Evolutionary conservation across 2,329 filamentous ascomycete species (phyloP).

Genomic region (Sphaerulina populicola): DNA sequence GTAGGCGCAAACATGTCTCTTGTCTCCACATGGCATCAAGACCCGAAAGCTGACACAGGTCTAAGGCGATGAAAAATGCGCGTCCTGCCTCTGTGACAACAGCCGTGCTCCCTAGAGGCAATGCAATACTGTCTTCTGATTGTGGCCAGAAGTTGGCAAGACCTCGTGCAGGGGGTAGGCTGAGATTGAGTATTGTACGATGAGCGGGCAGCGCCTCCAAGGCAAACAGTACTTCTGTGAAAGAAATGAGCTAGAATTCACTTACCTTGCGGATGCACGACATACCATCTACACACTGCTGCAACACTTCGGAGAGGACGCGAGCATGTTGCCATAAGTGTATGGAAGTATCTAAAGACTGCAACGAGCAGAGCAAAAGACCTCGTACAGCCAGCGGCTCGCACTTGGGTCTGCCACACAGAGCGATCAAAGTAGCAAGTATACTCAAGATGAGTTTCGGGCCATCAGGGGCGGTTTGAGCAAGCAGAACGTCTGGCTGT

Average conservation of each 20-base stretch:
- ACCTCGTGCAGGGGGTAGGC: slow-evolving; percentile 36
- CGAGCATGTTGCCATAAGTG: slow-evolving; percentile 33
- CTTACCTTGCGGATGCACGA: slow-evolving; percentile 18
- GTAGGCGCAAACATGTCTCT: slow-evolving; percentile 20
- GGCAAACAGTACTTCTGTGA: slow-evolving; percentile 40
- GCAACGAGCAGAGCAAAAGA: slow-evolving; percentile 35
- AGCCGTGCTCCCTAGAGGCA: slow-evolving; percentile 36
- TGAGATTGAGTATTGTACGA: slow-evolving; percentile 24
- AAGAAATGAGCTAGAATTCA: slow-evolving; percentile 20
- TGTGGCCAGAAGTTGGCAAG: slow-evolving; percentile 35
- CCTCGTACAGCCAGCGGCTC: slow-evolving; percentile 36
- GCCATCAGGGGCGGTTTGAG: slow-evolving; percentile 30
- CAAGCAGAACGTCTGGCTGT: slow-evolving; percentile 58
- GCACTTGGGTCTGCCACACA: slow-evolving; percentile 39
- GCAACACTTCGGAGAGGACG: slow-evolving; percentile 33
- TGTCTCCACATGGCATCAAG: slow-evolving; percentile 19
- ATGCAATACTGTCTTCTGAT: slow-evolving; percentile 35
- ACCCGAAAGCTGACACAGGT: slow-evolving; percentile 18
- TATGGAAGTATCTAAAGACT: slow-evolving; percentile 31
- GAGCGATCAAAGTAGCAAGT: slow-evolving; percentile 44
- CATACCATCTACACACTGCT: slow-evolving; percentile 37
- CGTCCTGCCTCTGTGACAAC: slow-evolving; percentile 16
- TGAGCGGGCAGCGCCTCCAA: slow-evolving; percentile 31
- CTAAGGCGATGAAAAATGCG: slow-evolving; percentile 25
- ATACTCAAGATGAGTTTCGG: slow-evolving; percentile 49